phyloP scores from a whole-genome alignment of 1,139 yeast species.

The Yamadazyma spencermartinsiae region DNA sequence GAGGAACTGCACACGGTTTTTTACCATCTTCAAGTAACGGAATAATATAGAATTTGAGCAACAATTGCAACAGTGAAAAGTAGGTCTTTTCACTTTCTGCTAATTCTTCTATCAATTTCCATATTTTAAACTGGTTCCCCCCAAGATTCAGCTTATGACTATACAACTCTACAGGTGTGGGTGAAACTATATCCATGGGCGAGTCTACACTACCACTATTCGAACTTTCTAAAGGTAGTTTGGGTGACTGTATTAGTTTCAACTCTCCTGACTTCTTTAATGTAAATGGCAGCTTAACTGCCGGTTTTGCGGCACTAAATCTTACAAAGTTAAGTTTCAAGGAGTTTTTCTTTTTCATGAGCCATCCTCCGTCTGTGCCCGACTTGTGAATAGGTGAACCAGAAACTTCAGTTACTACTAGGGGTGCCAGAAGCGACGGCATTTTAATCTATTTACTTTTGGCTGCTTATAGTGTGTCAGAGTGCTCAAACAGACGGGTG shows the following conservation, averaged over 20 bases:
- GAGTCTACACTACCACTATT: background rate
- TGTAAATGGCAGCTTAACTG: background rate
- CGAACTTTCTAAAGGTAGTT: background rate
- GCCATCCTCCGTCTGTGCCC: background rate
- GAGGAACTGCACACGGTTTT: constrained; percentile 12
- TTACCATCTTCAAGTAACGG: constrained; percentile 23
- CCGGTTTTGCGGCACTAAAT: background rate
- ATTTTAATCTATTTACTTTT: too few relatives aligned
- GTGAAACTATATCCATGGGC: constrained; percentile 22
- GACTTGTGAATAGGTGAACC: background rate
- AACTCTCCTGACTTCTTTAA: background rate
- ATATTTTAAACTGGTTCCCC: constrained; percentile 24
- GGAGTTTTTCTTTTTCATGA: background rate
- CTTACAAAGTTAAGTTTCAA: background rate
- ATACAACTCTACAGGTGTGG: constrained; percentile 20
- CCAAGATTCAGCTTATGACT: constrained; percentile 8
- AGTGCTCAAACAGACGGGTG: background rate
- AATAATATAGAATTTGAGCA: constrained; percentile 38
- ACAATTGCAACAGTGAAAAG: constrained; percentile 39
- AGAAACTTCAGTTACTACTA: background rate
- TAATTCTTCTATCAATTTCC: constrained; percentile 46
- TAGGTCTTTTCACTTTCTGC: constrained; percentile 48
- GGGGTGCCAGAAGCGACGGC: background rate
- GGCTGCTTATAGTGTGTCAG: too few relatives aligned
- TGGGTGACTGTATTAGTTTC: background rate